phyloP scores from a whole-genome alignment of 768 basidiomycete genomes.

The Russula compacta region DNA sequence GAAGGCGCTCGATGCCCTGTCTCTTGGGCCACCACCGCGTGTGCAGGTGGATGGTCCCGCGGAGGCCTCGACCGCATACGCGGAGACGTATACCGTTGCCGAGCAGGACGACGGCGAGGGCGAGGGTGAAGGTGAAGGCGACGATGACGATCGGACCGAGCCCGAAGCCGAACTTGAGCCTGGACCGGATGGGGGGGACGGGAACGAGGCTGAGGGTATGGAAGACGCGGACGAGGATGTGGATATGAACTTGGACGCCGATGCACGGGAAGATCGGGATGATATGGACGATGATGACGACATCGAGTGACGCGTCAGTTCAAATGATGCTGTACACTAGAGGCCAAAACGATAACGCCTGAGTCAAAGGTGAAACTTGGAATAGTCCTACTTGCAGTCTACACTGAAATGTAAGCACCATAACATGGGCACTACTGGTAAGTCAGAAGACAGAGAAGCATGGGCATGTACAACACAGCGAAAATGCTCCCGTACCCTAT shows the following conservation, averaged over 20 bases:
- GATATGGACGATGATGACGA: slow-evolving; percentile 1
- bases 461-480: too few relatives aligned
- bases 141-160: slow-evolving; percentile 15
- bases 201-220: neutral
- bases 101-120: slow-evolving; percentile 27
- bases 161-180: neutral
- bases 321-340: too few relatives aligned
- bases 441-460: too few relatives aligned
- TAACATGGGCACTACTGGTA: too few relatives aligned
- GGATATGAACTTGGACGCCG: slow-evolving; percentile 2
- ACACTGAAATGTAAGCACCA: too few relatives aligned
- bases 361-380: too few relatives aligned
- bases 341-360: too few relatives aligned
- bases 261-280: neutral
- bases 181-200: neutral
- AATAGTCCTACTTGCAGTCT: too few relatives aligned
- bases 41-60: neutral
- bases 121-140: slow-evolving; percentile 23
- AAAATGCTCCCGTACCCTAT: too few relatives aligned
- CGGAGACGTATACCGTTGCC: slow-evolving; percentile 23
- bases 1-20: slow-evolving; percentile 15
- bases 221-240: slow-evolving; percentile 6
- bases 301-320: neutral
- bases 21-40: slow-evolving; percentile 21
- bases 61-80: slow-evolving; percentile 4